Evolutionary conservation across 306 rosid genomes (phyloP).

Genomic region (Psophocarpus tetragonolobus): DNA sequence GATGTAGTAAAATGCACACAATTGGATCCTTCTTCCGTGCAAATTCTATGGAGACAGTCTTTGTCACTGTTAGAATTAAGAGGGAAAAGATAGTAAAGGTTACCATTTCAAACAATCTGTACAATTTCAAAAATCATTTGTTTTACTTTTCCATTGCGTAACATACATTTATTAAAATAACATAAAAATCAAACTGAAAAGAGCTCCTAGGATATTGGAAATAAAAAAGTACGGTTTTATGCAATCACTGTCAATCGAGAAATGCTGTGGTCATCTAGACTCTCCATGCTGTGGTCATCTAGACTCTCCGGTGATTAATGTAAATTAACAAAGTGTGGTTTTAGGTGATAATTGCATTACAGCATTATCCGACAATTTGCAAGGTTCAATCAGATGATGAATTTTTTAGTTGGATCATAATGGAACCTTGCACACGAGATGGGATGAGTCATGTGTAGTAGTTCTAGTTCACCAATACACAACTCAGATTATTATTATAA

Average conservation of each 20-base stretch:
- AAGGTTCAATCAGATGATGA: constrained; percentile 2
- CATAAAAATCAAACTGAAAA: background rate
- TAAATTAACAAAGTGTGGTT: background rate
- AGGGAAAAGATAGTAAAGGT: background rate
- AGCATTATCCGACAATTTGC: background rate
- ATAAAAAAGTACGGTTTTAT: background rate
- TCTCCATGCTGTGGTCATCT: background rate
- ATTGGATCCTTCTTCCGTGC: constrained; percentile 84
- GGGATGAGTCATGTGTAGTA: background rate
- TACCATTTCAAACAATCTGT: constrained; percentile 19
- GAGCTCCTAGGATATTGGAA: background rate
- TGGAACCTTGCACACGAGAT: background rate
- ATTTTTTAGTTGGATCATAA: constrained; percentile 19
- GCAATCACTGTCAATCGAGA: constrained; percentile 11
- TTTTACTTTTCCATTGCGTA: background rate
- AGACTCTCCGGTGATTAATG: background rate
- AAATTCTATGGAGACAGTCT: constrained; percentile 71
- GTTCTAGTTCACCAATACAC: background rate
- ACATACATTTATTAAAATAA: background rate
- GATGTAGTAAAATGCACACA: constrained; percentile 75
- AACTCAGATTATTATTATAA: background rate
- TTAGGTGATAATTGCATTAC: background rate
- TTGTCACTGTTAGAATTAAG: constrained; percentile 59
- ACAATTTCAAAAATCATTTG: constrained; percentile 24
- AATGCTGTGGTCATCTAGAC: background rate